A percentile compares a stretch with the other conserved stretches of the same genome.
Conservation (phyloP, 75 land plant species). For the Sequoiadendron giganteum region DNA sequence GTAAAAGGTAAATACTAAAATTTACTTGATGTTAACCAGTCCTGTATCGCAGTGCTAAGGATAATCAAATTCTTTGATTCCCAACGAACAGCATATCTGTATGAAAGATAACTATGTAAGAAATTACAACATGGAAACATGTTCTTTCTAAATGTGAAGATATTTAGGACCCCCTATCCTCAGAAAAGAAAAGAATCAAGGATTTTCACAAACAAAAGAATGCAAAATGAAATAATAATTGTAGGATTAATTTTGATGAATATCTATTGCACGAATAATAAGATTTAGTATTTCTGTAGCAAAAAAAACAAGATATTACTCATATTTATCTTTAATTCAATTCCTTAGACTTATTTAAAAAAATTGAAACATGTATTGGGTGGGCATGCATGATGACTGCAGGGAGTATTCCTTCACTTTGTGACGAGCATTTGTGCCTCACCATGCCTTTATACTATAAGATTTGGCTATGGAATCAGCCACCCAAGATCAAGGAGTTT, state of each 20-base stretch:
- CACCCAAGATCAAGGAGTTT: no score
- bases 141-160: neutral
- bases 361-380: neutral
- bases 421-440: neutral
- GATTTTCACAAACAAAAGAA: neutral
- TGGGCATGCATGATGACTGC: neutral
- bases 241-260: neutral
- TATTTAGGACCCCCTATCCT: neutral
- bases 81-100: constrained; percentile 92
- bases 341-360: neutral
- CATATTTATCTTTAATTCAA: neutral
- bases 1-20: neutral
- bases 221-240: neutral
- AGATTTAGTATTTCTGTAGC: neutral
- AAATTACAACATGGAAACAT: neutral
- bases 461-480: no score
- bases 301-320: neutral
- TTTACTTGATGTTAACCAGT: constrained; percentile 94
- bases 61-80: constrained; percentile 89
- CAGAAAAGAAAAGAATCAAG: neutral
- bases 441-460: neutral
- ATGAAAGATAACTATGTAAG: neutral
- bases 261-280: neutral
- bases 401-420: neutral
- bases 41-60: constrained; percentile 94